A percentile compares a stretch with the other conserved stretches of the same genome.
Evolutionary conservation across 345 rosid genomes (phyloP).

Genomic region (Erysimum cheiranthoides): DNA sequence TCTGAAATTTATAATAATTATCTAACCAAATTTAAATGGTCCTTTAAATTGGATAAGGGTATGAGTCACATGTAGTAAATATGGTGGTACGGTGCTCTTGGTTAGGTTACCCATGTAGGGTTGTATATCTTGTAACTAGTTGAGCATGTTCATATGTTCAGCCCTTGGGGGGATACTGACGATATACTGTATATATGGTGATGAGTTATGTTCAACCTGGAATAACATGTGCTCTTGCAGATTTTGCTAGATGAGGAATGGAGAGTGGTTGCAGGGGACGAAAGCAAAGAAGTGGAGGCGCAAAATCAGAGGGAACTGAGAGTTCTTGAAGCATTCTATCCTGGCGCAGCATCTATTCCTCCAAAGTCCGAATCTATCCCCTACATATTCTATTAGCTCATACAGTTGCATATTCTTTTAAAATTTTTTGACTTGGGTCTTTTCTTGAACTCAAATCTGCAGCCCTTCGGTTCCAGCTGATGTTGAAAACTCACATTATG

Average conservation of each 20-base stretch:
- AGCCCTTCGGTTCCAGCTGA: conserved; percentile 69
- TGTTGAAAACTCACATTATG: conserved; percentile 47
- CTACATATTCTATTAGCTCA: conserved; percentile 9
- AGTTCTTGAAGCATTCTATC: conserved; percentile 95
- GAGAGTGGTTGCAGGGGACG: conserved; percentile 94
- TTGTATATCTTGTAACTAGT: conserved; percentile 3
- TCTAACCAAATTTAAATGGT: neutral
- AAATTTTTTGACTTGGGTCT: conserved; percentile 28
- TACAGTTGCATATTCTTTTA: neutral
- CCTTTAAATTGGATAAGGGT: neutral
- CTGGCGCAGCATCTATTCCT: conserved; percentile 88
- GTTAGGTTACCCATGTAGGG: neutral
- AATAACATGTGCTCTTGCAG: conserved; percentile 53
- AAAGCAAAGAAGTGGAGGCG: conserved; percentile 74
- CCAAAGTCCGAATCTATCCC: conserved; percentile 59
- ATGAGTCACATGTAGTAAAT: neutral
- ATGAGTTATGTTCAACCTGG: conserved; percentile 33
- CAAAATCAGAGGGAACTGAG: conserved; percentile 86
- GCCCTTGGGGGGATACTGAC: neutral
- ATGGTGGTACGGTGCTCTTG: neutral
- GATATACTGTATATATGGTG: conserved; percentile 8
- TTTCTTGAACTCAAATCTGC: conserved; percentile 44
- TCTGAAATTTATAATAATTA: neutral
- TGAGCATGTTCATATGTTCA: conserved; percentile 27
- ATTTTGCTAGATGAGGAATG: conserved; percentile 58